Percentiles rank a stretch among this genome's conserved stretches.
Evolutionary conservation across 768 basidiomycete genomes (phyloP).

Genomic region (Termitomyces bulborhizus): DNA sequence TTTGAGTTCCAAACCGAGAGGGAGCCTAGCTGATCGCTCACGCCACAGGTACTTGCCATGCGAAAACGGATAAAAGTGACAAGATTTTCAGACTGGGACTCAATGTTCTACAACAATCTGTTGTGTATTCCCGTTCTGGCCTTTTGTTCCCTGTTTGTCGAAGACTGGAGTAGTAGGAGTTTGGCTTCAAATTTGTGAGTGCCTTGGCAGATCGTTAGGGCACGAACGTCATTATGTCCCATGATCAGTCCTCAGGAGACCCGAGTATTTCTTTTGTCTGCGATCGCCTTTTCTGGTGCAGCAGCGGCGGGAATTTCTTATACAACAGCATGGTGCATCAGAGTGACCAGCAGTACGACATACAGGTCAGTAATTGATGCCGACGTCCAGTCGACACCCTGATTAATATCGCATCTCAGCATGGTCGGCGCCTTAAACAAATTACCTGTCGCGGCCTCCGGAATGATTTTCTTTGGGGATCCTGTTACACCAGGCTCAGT

Average conservation of each 20-base stretch:
- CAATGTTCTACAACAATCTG: constrained; percentile 98
- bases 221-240: not conserved
- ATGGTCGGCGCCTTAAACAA: constrained; percentile 99
- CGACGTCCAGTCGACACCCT: not conserved
- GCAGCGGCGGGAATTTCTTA: constrained; percentile 97
- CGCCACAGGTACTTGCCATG: constrained; percentile 81
- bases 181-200: constrained; percentile 85
- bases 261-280: constrained; percentile 70
- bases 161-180: constrained; percentile 84
- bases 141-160: constrained; percentile 74
- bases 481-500: constrained; percentile 83
- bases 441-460: constrained; percentile 96
- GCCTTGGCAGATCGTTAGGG: not conserved
- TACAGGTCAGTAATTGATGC: constrained; percentile 58
- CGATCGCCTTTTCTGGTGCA: constrained; percentile 95
- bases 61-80: constrained; percentile 93
- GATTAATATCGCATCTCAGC: constrained; percentile 30
- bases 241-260: constrained; percentile 73
- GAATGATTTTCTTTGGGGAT: constrained; percentile 96
- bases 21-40: constrained; percentile 7
- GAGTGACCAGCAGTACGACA: constrained; percentile 95
- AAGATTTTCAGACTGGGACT: constrained; percentile 96
- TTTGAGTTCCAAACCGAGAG: constrained; percentile 11
- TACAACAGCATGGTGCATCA: constrained; percentile 97
- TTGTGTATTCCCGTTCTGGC: constrained; percentile 88